Evolutionary conservation across 148 eudicot species (phyloP).

Genomic region (Vaccinium vitisidaea): DNA sequence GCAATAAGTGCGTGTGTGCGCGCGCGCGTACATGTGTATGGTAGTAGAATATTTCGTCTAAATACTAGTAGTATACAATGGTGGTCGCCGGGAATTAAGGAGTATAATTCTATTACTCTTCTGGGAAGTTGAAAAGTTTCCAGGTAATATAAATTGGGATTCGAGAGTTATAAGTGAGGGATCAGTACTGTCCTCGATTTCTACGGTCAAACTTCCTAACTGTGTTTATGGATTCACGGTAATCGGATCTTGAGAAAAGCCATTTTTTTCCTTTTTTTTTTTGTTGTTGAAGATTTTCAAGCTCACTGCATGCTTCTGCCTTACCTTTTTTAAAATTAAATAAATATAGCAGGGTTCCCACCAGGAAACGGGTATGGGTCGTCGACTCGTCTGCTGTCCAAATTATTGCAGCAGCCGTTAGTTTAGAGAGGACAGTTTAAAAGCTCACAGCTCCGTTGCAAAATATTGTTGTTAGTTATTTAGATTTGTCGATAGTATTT

Average conservation of each 20-base stretch:
- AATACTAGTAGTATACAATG: no score
- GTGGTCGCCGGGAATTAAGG: neutral
- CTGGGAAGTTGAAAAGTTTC: constrained; percentile 5
- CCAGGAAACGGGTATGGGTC: no score
- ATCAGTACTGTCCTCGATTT: neutral
- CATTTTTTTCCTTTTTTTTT: neutral
- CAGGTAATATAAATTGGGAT: neutral
- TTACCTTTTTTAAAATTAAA: neutral
- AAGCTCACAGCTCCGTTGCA: no score
- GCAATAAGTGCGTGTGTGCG: no score
- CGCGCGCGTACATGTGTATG: no score
- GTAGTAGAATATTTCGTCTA: neutral
- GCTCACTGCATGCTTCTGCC: neutral
- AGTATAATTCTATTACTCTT: constrained; percentile 9
- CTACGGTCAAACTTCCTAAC: neutral
- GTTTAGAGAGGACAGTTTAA: no score
- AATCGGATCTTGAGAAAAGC: neutral
- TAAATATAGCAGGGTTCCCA: no score
- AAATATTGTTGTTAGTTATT: no score
- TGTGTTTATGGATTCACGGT: neutral
- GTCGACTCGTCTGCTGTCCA: no score
- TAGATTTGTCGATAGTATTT: no score
- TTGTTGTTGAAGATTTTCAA: no score
- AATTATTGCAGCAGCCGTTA: no score
- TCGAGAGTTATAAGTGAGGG: neutral